These are phyloP conservation scores for Sphaerulina populicola DNA, from an alignment of 2,329 filamentous ascomycete genomes.

Conservation along the genomic window DNA sequence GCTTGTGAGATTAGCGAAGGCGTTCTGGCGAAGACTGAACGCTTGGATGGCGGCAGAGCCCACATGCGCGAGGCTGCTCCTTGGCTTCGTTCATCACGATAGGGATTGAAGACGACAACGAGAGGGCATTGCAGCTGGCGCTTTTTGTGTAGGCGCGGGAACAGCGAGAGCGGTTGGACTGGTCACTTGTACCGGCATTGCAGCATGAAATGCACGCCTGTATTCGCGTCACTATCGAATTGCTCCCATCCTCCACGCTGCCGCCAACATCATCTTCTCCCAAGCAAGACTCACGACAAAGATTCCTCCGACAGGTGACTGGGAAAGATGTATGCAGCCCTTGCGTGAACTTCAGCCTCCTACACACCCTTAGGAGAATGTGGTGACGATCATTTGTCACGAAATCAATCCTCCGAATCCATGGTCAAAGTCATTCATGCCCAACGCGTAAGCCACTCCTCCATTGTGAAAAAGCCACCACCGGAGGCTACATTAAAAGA, in stretches of 20 bases:
- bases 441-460: too few species aligned
- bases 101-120: too few species aligned
- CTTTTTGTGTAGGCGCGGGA: not conserved
- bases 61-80: not conserved
- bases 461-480: not conserved
- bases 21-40: constrained; percentile 6
- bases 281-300: not conserved
- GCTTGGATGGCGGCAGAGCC: not conserved
- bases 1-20: constrained; percentile 17
- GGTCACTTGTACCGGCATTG: not conserved
- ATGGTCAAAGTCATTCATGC: not conserved
- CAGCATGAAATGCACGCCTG: not conserved
- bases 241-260: not conserved
- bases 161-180: not conserved
- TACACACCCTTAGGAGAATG: not conserved
- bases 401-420: not conserved
- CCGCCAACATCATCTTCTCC: not conserved
- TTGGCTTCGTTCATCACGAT: not conserved
- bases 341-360: not conserved
- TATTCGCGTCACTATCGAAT: not conserved
- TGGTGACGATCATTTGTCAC: not conserved
- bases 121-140: not conserved
- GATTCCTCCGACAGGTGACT: too few species aligned
- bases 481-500: not conserved
- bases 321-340: too few species aligned